Evolutionary conservation across 768 basidiomycete species (phyloP).

Genomic region (Russula virescens): DNA sequence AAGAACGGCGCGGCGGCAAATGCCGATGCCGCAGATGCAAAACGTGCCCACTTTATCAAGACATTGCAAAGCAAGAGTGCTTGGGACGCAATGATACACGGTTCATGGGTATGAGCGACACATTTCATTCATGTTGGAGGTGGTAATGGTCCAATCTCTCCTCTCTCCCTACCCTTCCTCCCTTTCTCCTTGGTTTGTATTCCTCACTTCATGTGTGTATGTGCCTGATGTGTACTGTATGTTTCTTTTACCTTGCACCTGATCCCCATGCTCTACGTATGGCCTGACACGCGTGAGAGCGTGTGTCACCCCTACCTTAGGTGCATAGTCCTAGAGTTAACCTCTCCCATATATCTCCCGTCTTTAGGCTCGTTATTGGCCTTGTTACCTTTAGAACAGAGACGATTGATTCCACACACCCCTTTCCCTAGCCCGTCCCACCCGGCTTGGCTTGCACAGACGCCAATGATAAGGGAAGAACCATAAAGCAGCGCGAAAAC

Average conservation of each 20-base stretch:
- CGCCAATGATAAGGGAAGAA: no score
- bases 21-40: conserved; percentile 27
- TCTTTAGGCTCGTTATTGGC: neutral
- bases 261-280: conserved; percentile 3
- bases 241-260: neutral
- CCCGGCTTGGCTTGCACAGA: no score
- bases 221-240: neutral
- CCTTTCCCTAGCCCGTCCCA: neutral
- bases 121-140: neutral
- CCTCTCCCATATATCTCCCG: neutral
- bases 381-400: conserved; percentile 3
- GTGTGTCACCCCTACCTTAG: neutral
- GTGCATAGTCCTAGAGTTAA: conserved; percentile 1
- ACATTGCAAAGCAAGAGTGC: conserved; percentile 56
- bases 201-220: no score
- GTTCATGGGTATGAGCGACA: conserved; percentile 50
- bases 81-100: conserved; percentile 65
- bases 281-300: neutral
- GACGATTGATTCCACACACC: neutral
- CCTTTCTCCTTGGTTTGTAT: neutral
- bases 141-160: neutral
- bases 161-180: no score
- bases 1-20: neutral
- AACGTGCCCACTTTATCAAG: conserved; percentile 48
- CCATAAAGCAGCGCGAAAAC: no score